A percentile compares a stretch with the other conserved stretches of the same genome.
Conservation (phyloP, 2,329 filamentous ascomycete genomes). For the Zasmidium angulare region DNA sequence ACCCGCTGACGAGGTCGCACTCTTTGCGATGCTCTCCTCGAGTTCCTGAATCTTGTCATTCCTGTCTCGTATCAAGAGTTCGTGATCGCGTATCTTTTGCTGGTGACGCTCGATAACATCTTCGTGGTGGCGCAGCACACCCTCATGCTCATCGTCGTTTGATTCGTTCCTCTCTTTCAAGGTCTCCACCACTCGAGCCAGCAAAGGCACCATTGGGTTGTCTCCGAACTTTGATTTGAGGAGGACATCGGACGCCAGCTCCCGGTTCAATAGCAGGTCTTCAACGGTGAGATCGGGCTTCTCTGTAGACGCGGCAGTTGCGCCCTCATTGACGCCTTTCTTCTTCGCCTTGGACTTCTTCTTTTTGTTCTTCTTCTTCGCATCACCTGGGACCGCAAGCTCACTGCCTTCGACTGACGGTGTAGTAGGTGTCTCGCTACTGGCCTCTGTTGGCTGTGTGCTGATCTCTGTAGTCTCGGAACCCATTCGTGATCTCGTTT, state of each 20-base stretch:
- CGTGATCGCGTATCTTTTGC: slow-evolving; percentile 68
- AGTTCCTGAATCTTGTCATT: slow-evolving; percentile 90
- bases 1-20: slow-evolving; percentile 43
- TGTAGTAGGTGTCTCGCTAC: slow-evolving; percentile 20
- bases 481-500: slow-evolving; percentile 19
- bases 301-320: slow-evolving; percentile 9
- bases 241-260: slow-evolving; percentile 14
- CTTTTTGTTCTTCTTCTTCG: slow-evolving; percentile 72
- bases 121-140: slow-evolving; percentile 24
- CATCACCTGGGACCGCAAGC: slow-evolving; percentile 35
- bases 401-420: slow-evolving; percentile 25
- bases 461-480: slow-evolving; percentile 28
- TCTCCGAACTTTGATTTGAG: slow-evolving; percentile 19
- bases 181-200: slow-evolving; percentile 17
- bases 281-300: slow-evolving; percentile 16
- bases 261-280: slow-evolving; percentile 20
- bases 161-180: slow-evolving; percentile 17
- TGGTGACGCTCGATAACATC: slow-evolving; percentile 58
- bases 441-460: slow-evolving; percentile 27
- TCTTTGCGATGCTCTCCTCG: slow-evolving; percentile 72
- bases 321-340: slow-evolving; percentile 51
- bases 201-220: slow-evolving; percentile 23
- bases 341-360: slow-evolving; percentile 83
- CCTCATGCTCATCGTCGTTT: slow-evolving; percentile 18
- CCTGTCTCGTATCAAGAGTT: slow-evolving; percentile 69